Evolutionary conservation across 2,329 filamentous ascomycete species (phyloP), one percentile per base, ranked within the genome.

Genomic region (Ilyonectria sp.): DNA sequence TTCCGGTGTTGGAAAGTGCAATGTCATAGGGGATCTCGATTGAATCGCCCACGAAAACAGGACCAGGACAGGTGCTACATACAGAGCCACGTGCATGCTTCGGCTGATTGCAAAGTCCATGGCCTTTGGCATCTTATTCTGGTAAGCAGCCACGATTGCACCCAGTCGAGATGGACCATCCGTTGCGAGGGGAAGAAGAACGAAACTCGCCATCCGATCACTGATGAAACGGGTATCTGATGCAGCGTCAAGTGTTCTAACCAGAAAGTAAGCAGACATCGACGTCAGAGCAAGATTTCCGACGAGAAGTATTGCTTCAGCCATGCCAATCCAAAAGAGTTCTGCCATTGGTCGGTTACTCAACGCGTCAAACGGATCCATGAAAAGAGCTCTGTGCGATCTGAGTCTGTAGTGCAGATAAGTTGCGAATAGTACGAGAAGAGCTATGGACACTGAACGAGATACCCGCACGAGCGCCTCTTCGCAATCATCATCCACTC

Each of bases 321-420:
- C 9, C 6, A 46, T 11, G n/a, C 19, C 37, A 29, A 29, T 13
- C 23, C n/a, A 29, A 2, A 57, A 3, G 17, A 10, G 13, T n/a
- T 15, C 3, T 19, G 21, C 9, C 13, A 17, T 44, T 46, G 19
- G 21, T 1, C 26, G 23, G 15, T 13, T 57, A 8, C 5, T 46
- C 21, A 31, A 19, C 9, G 9, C 13, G 8, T 29, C 37, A 19
- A 31, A 26, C n/a, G 15, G 23, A 10, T 44, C 37, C 2, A 26
- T 29, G 21, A 57, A 57, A 13, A 33, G n/a, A 15, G 11, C 23
- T 23, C 23, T 23, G n/a, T 46, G 54, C 11, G 54, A 57, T 11
- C 37, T 44, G 11, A 57, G 37, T 19, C 54, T 57, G 10, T 57
- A 57, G 37, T 57, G 54, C 23, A 57, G 23, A n/a, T 57, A 46